phyloP scores from a whole-genome alignment of 495 filamentous ascomycete species.

The Aspergillus bertholletiae region DNA sequence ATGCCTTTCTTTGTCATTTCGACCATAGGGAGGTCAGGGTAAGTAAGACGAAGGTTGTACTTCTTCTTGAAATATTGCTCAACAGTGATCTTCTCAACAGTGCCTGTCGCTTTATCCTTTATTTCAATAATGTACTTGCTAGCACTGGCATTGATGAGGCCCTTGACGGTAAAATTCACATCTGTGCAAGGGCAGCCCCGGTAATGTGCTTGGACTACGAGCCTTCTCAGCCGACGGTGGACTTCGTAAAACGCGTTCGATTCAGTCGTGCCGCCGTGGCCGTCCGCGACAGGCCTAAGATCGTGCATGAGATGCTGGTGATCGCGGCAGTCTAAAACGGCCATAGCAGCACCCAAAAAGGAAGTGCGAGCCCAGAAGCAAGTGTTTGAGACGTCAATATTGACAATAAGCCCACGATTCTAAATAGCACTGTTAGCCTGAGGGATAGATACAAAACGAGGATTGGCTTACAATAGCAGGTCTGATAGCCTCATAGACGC shows the following conservation, averaged over 20 bases:
- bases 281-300: slow-evolving; percentile 16
- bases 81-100: slow-evolving; percentile 44
- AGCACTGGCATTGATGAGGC: slow-evolving; percentile 53
- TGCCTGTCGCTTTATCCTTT: slow-evolving; percentile 46
- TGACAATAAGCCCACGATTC: slow-evolving; percentile 62
- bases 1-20: slow-evolving; percentile 62
- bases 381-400: slow-evolving; percentile 61
- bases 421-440: slow-evolving; percentile 19
- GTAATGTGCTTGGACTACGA: slow-evolving; percentile 66
- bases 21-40: slow-evolving; percentile 63
- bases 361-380: slow-evolving; percentile 37
- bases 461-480: slow-evolving; percentile 51
- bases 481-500: slow-evolving; percentile 77
- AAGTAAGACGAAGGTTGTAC: slow-evolving; percentile 57
- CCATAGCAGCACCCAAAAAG: slow-evolving; percentile 28
- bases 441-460: not conserved
- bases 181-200: slow-evolving; percentile 40
- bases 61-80: slow-evolving; percentile 62
- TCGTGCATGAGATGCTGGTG: slow-evolving; percentile 19
- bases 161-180: slow-evolving; percentile 60
- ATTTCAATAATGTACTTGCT: slow-evolving; percentile 55
- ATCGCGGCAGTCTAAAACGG: slow-evolving; percentile 17
- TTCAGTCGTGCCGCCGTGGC: slow-evolving; percentile 19
- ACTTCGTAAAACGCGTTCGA: slow-evolving; percentile 20
- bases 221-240: slow-evolving; percentile 51